phyloP scores from a whole-genome alignment of 805 yeast genomes.

The Debaryomyces tyrocola region DNA sequence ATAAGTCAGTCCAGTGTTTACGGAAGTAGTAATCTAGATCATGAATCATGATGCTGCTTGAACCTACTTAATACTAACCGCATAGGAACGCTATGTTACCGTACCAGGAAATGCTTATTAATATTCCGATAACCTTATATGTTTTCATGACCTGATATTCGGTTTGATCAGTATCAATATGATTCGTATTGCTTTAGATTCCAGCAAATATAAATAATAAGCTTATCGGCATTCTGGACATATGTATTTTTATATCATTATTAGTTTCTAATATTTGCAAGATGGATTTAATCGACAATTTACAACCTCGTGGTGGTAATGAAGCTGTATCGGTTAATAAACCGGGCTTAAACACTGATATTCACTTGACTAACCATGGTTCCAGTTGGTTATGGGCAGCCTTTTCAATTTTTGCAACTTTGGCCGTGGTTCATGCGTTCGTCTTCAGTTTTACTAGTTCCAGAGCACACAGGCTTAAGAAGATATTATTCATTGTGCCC shows the following conservation, averaged over 20 bases:
- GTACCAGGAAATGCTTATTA: too few relatives aligned
- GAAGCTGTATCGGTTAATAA: slow-evolving; percentile 47
- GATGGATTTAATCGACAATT: slow-evolving; percentile 4
- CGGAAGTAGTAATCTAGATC: too few relatives aligned
- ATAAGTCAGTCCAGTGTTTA: neutral
- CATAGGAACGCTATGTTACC: too few relatives aligned
- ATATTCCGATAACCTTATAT: too few relatives aligned
- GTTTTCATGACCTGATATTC: too few relatives aligned
- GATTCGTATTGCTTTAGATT: too few relatives aligned
- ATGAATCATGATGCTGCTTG: too few relatives aligned
- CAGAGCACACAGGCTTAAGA: slow-evolving; percentile 26
- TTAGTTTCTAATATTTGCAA: neutral
- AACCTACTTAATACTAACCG: too few relatives aligned
- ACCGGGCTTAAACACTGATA: slow-evolving; percentile 38
- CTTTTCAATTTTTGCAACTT: slow-evolving; percentile 46
- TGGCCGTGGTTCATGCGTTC: slow-evolving; percentile 29
- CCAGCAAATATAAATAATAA: too few relatives aligned
- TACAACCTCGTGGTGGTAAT: slow-evolving; percentile 22
- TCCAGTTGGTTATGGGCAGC: slow-evolving; percentile 71
- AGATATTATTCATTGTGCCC: slow-evolving; percentile 41
- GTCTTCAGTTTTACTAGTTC: slow-evolving; percentile 24
- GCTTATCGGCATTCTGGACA: too few relatives aligned
- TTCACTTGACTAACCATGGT: slow-evolving; percentile 56
- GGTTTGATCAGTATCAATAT: too few relatives aligned
- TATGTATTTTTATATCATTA: too few relatives aligned